Evolutionary conservation across 768 basidiomycete genomes (phyloP).

Genomic region (Cubamyces sp.): DNA sequence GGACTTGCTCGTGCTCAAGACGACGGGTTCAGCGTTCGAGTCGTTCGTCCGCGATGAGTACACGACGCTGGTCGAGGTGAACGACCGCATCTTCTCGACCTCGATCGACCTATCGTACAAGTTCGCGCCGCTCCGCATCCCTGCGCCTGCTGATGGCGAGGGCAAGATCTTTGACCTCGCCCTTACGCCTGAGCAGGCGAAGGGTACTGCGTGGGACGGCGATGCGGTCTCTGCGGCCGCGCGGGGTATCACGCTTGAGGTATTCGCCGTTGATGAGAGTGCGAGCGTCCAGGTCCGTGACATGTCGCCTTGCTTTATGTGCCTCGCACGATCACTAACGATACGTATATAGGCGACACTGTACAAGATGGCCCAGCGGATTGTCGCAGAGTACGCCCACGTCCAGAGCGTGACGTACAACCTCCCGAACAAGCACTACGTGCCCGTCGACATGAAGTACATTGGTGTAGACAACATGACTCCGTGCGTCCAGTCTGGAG

Average conservation of each 20-base stretch:
- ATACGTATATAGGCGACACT: constrained; percentile 73
- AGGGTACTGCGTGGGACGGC: constrained; percentile 64
- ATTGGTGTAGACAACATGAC: constrained; percentile 71
- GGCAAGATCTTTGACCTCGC: constrained; percentile 53
- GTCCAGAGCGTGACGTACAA: constrained; percentile 68
- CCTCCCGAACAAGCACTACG: constrained; percentile 94
- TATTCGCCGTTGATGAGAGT: constrained; percentile 87
- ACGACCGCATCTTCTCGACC: constrained; percentile 91
- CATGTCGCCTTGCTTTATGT: background rate
- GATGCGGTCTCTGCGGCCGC: constrained; percentile 55
- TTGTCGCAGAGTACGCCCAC: constrained; percentile 66
- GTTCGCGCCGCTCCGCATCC: constrained; percentile 54
- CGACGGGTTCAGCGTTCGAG: constrained; percentile 84
- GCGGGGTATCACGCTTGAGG: constrained; percentile 68
- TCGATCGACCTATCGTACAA: constrained; percentile 77
- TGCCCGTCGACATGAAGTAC: constrained; percentile 84
- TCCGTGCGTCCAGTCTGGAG: constrained; percentile 44
- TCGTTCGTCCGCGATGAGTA: constrained; percentile 83
- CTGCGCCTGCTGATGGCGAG: constrained; percentile 52
- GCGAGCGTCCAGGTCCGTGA: constrained; percentile 82
- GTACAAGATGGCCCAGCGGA: constrained; percentile 81
- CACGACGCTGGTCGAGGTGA: constrained; percentile 83
- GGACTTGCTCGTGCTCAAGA: constrained; percentile 91
- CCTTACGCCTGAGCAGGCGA: constrained; percentile 25
- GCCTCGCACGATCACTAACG: background rate